A percentile compares a stretch with the other conserved stretches of the same genome.
Evolutionary conservation across 371 early-diverging fungal genomes (phyloP).

Genomic region (Batrachochytrium dendrobatidis): DNA sequence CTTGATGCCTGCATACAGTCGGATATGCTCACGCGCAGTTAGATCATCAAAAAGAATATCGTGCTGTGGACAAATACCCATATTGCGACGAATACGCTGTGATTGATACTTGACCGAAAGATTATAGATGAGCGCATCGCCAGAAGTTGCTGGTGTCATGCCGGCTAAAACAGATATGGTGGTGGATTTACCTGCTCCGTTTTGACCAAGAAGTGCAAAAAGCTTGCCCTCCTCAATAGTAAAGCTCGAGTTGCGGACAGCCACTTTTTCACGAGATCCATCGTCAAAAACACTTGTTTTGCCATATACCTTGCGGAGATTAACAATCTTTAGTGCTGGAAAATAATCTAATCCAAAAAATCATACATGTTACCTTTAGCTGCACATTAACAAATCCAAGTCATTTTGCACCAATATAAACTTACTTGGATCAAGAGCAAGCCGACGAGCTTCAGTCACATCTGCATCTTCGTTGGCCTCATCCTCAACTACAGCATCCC

Average conservation of each 20-base stretch:
- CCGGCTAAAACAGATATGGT: conserved; percentile 53
- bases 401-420: no score
- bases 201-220: conserved; percentile 58
- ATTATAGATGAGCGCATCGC: conserved; percentile 53
- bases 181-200: conserved; percentile 67
- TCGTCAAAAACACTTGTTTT: conserved; percentile 28
- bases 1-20: conserved; percentile 53
- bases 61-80: conserved; percentile 64
- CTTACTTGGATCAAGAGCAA: conserved; percentile 21
- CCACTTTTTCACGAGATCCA: conserved; percentile 50
- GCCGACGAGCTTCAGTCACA: conserved; percentile 36
- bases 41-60: conserved; percentile 62
- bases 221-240: conserved; percentile 54
- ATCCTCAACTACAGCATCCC: not conserved
- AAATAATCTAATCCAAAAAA: conserved; percentile 5
- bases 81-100: conserved; percentile 40
- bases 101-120: conserved; percentile 42
- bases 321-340: conserved; percentile 45
- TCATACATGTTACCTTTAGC: no score
- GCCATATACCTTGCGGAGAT: conserved; percentile 54
- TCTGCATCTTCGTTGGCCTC: conserved; percentile 48
- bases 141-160: conserved; percentile 49
- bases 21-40: conserved; percentile 57
- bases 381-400: no score
- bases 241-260: conserved; percentile 50